A percentile compares a stretch with the other conserved stretches of the same genome.
Evolutionary conservation across 1,139 yeast genomes (phyloP).

Genomic region (Zygoascus hellenicus): DNA sequence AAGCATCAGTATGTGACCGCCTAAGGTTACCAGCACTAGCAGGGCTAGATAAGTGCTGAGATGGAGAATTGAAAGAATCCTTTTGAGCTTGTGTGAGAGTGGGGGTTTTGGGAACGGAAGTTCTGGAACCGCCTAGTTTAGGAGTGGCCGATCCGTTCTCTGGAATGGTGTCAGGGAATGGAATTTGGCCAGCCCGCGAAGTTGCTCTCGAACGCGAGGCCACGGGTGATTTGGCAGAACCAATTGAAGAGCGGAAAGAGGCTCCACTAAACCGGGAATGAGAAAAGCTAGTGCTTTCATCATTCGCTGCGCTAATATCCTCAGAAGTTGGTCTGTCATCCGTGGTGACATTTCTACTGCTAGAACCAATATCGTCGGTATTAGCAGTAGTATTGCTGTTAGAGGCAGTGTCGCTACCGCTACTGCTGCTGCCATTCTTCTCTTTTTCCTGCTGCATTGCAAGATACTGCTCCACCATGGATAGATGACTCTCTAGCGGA

Average conservation of each 20-base stretch:
- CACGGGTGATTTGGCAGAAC: constrained; percentile 15
- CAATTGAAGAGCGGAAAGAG: constrained; percentile 17
- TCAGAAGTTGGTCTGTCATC: no score
- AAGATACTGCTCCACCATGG: constrained; percentile 12
- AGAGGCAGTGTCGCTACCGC: constrained; percentile 2
- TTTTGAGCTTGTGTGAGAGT: constrained; percentile 10
- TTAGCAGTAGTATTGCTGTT: constrained; percentile 1
- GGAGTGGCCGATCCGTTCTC: constrained; percentile 8
- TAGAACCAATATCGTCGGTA: no score
- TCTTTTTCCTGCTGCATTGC: constrained; percentile 9
- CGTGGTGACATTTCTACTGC: no score
- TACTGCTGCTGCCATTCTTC: constrained; percentile 2
- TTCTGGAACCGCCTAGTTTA: neutral
- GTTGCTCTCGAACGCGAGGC: constrained; percentile 23
- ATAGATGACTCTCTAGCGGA: constrained; percentile 6
- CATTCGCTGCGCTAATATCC: no score
- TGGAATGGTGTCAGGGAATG: constrained; percentile 14
- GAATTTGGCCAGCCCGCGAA: constrained; percentile 24
- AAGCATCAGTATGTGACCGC: constrained; percentile 7
- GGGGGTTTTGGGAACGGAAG: constrained; percentile 11
- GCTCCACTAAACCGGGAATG: constrained; percentile 10
- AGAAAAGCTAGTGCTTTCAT: neutral
- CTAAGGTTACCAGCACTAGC: neutral
- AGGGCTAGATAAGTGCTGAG: constrained; percentile 3
- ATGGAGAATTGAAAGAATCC: constrained; percentile 7